phyloP scores from a whole-genome alignment of 805 yeast species.

The Starmera dryadoides region DNA sequence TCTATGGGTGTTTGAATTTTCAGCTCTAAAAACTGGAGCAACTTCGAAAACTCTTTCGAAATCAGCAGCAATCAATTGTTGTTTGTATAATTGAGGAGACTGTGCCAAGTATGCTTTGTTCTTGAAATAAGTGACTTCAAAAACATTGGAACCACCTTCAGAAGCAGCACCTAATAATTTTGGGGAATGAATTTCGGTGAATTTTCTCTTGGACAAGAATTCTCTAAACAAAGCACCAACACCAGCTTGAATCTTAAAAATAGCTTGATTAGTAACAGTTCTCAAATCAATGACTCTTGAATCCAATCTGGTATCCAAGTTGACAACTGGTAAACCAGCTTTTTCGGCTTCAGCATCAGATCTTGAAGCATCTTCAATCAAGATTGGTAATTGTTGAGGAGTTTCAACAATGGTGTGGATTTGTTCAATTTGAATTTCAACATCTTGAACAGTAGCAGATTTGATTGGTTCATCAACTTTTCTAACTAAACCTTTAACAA shows the following conservation, averaged over 20 bases:
- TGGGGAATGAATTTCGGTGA: slow-evolving; percentile 94
- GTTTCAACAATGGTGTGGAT: slow-evolving; percentile 78
- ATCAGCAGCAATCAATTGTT: slow-evolving; percentile 96
- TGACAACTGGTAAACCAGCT: slow-evolving; percentile 85
- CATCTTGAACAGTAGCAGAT: slow-evolving; percentile 86
- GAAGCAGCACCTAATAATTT: slow-evolving; percentile 92
- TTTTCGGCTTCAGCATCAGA: slow-evolving; percentile 92
- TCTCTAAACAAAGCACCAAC: slow-evolving; percentile 86
- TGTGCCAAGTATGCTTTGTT: slow-evolving; percentile 92
- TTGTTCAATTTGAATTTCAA: slow-evolving; percentile 73
- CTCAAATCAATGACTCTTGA: slow-evolving; percentile 93
- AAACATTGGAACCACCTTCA: slow-evolving; percentile 97
- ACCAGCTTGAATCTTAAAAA: slow-evolving; percentile 88
- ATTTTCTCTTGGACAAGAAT: slow-evolving; percentile 58
- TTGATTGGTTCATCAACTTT: slow-evolving; percentile 84
- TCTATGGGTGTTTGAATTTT: slow-evolving; percentile 97
- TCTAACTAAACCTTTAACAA: slow-evolving; percentile 78
- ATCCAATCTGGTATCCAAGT: slow-evolving; percentile 93
- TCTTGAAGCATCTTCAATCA: slow-evolving; percentile 95
- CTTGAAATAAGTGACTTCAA: slow-evolving; percentile 89
- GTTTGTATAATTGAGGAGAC: slow-evolving; percentile 97
- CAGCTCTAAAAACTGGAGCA: slow-evolving; percentile 98
- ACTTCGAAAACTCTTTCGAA: slow-evolving; percentile 94
- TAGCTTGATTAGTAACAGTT: slow-evolving; percentile 96
- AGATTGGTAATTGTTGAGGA: slow-evolving; percentile 86